Conservation (phyloP, 164 flowering plant species). For the Vitis rotundifolia region DNA sequence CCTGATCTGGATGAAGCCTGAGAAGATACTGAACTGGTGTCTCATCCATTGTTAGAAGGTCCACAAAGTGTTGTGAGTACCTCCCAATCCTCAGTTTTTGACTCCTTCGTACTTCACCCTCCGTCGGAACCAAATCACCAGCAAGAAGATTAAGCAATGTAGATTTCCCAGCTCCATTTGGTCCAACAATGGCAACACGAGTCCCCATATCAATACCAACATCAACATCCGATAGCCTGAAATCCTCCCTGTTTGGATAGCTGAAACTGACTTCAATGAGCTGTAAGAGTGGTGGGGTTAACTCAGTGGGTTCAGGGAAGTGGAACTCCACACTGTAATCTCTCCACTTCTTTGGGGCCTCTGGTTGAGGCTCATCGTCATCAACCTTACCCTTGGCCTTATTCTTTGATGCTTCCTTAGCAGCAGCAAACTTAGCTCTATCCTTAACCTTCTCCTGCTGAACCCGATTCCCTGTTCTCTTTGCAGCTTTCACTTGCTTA, state of each 20-base stretch:
- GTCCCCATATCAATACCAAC: conserved; percentile 91
- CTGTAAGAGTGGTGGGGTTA: conserved; percentile 79
- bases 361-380: conserved; percentile 57
- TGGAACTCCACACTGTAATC: conserved; percentile 80
- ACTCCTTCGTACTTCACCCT: conserved; percentile 80
- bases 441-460: conserved; percentile 84
- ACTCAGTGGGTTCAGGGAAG: conserved; percentile 84
- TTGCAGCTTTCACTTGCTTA: conserved; percentile 79
- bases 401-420: conserved; percentile 68
- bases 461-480: conserved; percentile 59
- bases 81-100: conserved; percentile 85
- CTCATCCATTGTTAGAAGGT: conserved; percentile 75
- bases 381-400: conserved; percentile 66
- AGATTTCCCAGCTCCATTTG: conserved; percentile 89
- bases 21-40: conserved; percentile 83
- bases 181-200: conserved; percentile 83
- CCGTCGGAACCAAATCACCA: conserved; percentile 73
- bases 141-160: conserved; percentile 81
- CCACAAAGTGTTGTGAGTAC: conserved; percentile 84
- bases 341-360: conserved; percentile 80
- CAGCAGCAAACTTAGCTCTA: conserved; percentile 58
- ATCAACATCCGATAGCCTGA: conserved; percentile 71
- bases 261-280: conserved; percentile 77
- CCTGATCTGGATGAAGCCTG: conserved; percentile 81
- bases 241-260: conserved; percentile 67